Conservation (phyloP, 148 eudicot genomes). For the Rhododendron molle region DNA sequence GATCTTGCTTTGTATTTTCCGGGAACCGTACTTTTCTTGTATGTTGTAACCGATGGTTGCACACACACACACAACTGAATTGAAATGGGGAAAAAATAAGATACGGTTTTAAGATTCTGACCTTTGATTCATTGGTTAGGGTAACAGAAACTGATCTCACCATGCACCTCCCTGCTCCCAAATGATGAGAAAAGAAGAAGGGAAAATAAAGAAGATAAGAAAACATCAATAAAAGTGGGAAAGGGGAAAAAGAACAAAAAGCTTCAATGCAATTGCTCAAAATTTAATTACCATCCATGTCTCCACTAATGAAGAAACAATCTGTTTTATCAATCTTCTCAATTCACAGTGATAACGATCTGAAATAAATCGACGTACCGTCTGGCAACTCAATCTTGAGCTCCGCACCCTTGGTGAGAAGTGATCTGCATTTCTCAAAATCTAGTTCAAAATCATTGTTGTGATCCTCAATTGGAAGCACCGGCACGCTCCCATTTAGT, state of each 20-base stretch:
- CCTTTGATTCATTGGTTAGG: constrained; percentile 71
- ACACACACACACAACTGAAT: neutral
- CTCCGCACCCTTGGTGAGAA: constrained; percentile 61
- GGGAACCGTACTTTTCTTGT: neutral
- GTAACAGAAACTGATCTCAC: constrained; percentile 58
- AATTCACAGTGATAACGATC: neutral
- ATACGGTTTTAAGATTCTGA: constrained; percentile 15
- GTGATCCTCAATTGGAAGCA: constrained; percentile 63
- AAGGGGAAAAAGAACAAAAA: neutral
- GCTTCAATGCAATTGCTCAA: neutral
- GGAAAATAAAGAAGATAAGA: neutral
- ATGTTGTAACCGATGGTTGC: neutral
- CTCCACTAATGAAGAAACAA: neutral
- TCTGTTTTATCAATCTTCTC: neutral
- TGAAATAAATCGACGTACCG: constrained; percentile 32
- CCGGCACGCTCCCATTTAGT: constrained; percentile 47
- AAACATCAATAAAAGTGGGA: neutral
- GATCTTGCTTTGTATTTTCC: neutral
- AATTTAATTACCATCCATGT: neutral
- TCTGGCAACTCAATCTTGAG: constrained; percentile 52
- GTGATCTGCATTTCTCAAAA: constrained; percentile 50
- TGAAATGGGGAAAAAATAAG: neutral
- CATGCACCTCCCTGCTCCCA: constrained; percentile 59
- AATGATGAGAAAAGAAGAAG: neutral
- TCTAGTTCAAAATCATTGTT: constrained; percentile 47